A percentile compares a stretch with the other conserved stretches of the same genome.
Conservation (phyloP, 345 rosid species). For the Citrus sp. region DNA sequence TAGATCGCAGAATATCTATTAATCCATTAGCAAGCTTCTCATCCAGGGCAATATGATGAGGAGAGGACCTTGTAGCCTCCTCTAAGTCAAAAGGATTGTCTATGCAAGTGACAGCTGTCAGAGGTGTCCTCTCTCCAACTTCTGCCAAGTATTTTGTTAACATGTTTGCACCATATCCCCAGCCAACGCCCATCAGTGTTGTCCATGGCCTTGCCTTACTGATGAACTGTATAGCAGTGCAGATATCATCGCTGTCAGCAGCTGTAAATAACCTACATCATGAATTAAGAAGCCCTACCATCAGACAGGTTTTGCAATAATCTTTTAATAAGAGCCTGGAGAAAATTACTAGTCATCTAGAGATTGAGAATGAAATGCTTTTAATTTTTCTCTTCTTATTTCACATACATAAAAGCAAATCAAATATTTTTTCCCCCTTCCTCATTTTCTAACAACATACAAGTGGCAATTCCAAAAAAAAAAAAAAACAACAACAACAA, state of each 20-base stretch:
- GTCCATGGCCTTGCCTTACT: constrained; percentile 90
- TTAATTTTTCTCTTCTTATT: background rate
- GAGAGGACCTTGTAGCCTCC: constrained; percentile 69
- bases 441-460: background rate
- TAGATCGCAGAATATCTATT: constrained; percentile 63
- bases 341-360: constrained; percentile 4
- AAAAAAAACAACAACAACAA: background rate
- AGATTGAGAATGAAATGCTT: background rate
- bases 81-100: constrained; percentile 93
- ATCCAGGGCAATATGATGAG: constrained; percentile 46
- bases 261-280: constrained; percentile 93
- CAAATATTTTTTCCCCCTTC: background rate
- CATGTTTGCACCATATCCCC: constrained; percentile 95
- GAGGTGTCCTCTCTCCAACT: constrained; percentile 80
- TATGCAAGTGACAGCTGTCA: constrained; percentile 83
- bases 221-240: constrained; percentile 66
- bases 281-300: constrained; percentile 34
- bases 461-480: too few relatives aligned
- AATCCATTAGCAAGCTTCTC: constrained; percentile 68
- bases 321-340: background rate
- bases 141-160: constrained; percentile 85
- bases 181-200: constrained; percentile 74
- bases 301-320: constrained; percentile 13
- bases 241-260: constrained; percentile 95
- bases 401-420: background rate